These are phyloP conservation scores for Aechmea fasciata DNA, from an alignment of 176 grass and related monocot genomes.

Conservation along the genomic window DNA sequence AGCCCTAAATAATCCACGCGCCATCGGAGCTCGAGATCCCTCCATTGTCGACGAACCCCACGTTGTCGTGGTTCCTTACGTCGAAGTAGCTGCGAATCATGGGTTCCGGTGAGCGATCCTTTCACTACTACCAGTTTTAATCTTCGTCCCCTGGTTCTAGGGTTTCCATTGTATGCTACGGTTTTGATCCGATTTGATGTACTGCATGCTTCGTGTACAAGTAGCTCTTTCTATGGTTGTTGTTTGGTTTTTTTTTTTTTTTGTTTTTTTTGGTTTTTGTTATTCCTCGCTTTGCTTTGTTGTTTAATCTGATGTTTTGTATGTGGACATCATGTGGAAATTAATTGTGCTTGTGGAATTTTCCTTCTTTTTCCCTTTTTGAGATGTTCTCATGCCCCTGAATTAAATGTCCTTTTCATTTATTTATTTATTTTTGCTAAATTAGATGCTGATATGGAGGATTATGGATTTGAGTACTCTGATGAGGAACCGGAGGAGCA, in stretches of 20 bases:
- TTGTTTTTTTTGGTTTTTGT: too few species aligned
- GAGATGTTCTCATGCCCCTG: not conserved
- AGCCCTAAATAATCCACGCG: not conserved
- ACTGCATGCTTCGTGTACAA: too few species aligned
- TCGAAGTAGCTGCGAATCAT: not conserved
- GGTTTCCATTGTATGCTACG: too few species aligned
- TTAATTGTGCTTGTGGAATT: not conserved
- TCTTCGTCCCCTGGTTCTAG: too few species aligned
- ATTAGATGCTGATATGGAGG: slow-evolving; percentile 97
- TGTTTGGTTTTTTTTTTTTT: too few species aligned
- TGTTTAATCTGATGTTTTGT: too few species aligned
- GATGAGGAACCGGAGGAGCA: slow-evolving; percentile 94
- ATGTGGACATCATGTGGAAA: too few species aligned
- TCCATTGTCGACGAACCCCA: not conserved
- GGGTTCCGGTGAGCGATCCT: slow-evolving; percentile 4
- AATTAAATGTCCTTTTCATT: not conserved
- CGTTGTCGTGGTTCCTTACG: not conserved
- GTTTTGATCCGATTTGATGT: too few species aligned
- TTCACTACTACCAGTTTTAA: not conserved
- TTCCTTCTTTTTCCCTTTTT: not conserved
- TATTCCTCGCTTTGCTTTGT: too few species aligned
- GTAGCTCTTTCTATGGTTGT: too few species aligned
- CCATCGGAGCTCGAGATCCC: not conserved
- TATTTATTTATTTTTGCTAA: slow-evolving; percentile 8
- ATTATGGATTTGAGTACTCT: slow-evolving; percentile 98